Evolutionary conservation across 192 early-diverging fungal genomes (phyloP).

Genomic region (Phycomyces blakesleeanus): DNA sequence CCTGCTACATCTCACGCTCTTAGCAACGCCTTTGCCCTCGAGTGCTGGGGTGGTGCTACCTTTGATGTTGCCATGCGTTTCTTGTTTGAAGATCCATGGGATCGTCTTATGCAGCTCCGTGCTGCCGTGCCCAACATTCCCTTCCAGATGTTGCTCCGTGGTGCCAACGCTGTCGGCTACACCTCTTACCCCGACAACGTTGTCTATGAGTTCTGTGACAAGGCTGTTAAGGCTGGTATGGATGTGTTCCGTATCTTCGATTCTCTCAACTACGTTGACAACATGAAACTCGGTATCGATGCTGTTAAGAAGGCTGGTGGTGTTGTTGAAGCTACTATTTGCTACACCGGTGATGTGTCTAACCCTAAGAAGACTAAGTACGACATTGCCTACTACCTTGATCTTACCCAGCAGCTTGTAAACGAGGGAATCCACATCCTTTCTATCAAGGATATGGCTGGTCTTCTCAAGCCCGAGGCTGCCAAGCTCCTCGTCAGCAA

Average conservation of each 20-base stretch:
- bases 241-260: constrained; percentile 99
- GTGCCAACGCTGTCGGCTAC: constrained; percentile 97
- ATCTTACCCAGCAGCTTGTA: constrained; percentile 86
- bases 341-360: constrained; percentile 93
- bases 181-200: constrained; percentile 97
- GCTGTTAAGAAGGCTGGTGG: constrained; percentile 92
- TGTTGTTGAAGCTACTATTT: constrained; percentile 88
- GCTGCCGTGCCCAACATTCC: constrained; percentile 91
- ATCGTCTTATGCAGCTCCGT: constrained; percentile 81
- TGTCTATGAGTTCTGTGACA: constrained; percentile 93
- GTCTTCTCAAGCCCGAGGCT: constrained; percentile 88
- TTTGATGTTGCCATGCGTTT: constrained; percentile 97
- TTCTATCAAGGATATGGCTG: constrained; percentile 96
- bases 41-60: constrained; percentile 97
- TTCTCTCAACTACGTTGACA: constrained; percentile 95
- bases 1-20: constrained; percentile 84
- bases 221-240: constrained; percentile 83
- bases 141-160: constrained; percentile 98
- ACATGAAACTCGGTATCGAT: constrained; percentile 91
- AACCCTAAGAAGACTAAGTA: constrained; percentile 81
- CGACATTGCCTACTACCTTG: constrained; percentile 88
- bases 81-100: constrained; percentile 96
- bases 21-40: constrained; percentile 84
- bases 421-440: constrained; percentile 89
- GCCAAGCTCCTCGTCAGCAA: constrained; percentile 83